Conservation (phyloP, 768 basidiomycete genomes). For the Mycena amicta region DNA sequence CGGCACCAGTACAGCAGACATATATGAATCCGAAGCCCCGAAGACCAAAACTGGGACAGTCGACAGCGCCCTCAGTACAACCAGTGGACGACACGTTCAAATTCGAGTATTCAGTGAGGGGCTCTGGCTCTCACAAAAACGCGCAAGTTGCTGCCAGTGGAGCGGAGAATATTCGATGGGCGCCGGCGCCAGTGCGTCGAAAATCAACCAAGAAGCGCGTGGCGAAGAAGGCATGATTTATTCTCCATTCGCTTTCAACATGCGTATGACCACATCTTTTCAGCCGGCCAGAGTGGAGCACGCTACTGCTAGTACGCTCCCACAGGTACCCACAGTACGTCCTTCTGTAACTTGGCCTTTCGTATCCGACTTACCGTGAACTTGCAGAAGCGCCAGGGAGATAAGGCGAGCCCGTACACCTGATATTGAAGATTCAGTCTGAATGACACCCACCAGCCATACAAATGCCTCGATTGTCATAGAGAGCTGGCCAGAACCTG, state of each 20-base stretch:
- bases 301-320: neutral
- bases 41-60: neutral
- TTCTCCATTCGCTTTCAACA: neutral
- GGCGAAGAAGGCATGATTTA: neutral
- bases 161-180: neutral
- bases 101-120: no score
- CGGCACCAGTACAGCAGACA: neutral
- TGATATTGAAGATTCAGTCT: neutral
- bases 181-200: neutral
- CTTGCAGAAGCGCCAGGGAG: neutral
- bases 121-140: neutral
- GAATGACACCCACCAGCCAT: neutral
- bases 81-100: neutral
- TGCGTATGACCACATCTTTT: neutral
- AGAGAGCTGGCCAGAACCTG: conserved; percentile 90
- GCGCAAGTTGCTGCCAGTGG: neutral
- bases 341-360: neutral
- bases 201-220: neutral
- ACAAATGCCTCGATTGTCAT: conserved; percentile 36
- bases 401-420: neutral
- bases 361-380: neutral
- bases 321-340: neutral
- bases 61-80: neutral
- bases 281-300: neutral
- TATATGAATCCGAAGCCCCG: neutral